Evolutionary conservation across 2,329 filamentous ascomycete genomes (phyloP).

Genomic region (Camptophora hylomeconis): DNA sequence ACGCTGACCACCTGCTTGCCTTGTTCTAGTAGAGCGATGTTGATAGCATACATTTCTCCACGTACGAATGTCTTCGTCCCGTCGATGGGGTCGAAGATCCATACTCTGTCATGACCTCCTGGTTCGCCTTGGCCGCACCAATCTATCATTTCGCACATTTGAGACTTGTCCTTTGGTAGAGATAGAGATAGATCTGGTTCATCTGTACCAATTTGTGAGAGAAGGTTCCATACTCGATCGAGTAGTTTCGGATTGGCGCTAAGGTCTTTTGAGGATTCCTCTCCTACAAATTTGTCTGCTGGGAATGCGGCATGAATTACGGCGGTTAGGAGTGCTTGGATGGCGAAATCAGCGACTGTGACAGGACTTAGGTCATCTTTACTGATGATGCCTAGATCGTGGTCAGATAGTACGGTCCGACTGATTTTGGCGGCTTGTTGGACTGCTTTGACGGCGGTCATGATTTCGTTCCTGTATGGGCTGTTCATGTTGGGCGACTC

Average conservation of each 20-base stretch:
- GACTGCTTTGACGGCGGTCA: too few species aligned
- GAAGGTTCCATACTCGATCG: too few species aligned
- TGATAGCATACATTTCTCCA: not conserved
- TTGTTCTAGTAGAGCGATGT: not conserved
- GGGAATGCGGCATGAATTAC: not conserved
- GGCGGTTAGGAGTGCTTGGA: not conserved
- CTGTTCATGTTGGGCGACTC: too few species aligned
- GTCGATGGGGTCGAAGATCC: slow-evolving; percentile 2
- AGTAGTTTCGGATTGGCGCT: too few species aligned
- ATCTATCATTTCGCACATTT: not conserved
- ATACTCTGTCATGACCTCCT: slow-evolving; percentile 1
- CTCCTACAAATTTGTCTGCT: not conserved
- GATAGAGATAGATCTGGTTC: slow-evolving; percentile 22
- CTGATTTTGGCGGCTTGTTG: too few species aligned
- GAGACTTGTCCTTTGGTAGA: too few species aligned
- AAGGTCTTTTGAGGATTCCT: not conserved
- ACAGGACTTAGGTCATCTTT: not conserved
- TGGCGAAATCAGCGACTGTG: slow-evolving; percentile 1
- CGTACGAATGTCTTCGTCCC: slow-evolving; percentile 1
- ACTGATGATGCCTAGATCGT: too few species aligned
- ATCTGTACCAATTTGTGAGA: slow-evolving; percentile 22
- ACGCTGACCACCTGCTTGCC: slow-evolving; percentile 1
- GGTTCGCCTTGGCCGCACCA: not conserved
- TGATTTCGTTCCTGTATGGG: too few species aligned
- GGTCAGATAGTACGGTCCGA: too few species aligned